Conservation (phyloP, 371 early-diverging fungal genomes). For the Mortierella sp. region DNA sequence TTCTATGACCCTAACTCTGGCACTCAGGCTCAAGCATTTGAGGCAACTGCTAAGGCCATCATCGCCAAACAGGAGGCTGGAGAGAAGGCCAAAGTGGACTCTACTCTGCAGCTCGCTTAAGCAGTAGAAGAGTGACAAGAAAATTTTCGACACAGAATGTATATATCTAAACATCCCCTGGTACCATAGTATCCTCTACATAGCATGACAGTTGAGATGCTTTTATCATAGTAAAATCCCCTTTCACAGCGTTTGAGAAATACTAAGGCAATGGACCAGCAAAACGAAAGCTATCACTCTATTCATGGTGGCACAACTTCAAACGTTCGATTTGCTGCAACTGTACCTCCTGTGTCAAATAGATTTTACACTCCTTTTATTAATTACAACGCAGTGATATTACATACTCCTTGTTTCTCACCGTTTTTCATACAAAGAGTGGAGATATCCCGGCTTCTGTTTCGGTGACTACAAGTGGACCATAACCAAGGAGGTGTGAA, state of each 20-base stretch:
- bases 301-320: background rate
- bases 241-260: background rate
- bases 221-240: background rate
- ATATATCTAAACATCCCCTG: background rate
- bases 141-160: too few relatives aligned
- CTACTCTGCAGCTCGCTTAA: slow-evolving; percentile 34
- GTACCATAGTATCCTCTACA: background rate
- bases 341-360: background rate
- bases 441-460: background rate
- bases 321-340: background rate
- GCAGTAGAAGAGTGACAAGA: background rate
- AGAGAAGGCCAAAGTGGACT: slow-evolving; percentile 31
- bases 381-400: background rate
- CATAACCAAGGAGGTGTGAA: background rate
- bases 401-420: too few relatives aligned
- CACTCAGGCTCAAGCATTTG: slow-evolving; percentile 55
- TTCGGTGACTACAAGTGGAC: background rate
- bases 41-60: slow-evolving; percentile 36
- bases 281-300: too few relatives aligned
- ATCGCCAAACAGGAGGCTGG: slow-evolving; percentile 52
- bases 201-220: background rate
- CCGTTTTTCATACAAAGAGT: background rate
- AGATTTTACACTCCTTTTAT: background rate
- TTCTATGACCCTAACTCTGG: slow-evolving; percentile 68
- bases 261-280: too few relatives aligned